Conservation (phyloP, 371 early-diverging fungal genomes). For the Apophysomyces trapeziformis region DNA sequence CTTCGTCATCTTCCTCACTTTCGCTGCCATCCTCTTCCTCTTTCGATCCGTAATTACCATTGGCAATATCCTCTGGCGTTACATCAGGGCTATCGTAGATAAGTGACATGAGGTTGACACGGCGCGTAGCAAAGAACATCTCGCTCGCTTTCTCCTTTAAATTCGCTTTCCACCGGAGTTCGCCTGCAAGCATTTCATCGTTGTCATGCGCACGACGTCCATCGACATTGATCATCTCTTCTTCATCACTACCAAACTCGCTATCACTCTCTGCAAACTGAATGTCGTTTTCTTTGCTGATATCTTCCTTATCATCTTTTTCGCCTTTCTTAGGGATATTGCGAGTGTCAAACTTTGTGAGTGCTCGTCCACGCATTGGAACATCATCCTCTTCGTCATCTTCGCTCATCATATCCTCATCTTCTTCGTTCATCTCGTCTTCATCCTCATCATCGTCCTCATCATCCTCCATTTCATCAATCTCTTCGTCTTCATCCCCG, state of each 20-base stretch:
- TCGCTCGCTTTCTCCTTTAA: slow-evolving; percentile 71
- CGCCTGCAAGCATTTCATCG: slow-evolving; percentile 51
- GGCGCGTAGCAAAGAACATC: slow-evolving; percentile 61
- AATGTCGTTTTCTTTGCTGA: slow-evolving; percentile 55
- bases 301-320: slow-evolving; percentile 43
- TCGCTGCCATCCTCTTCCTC: slow-evolving; percentile 39
- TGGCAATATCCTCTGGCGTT: slow-evolving; percentile 59
- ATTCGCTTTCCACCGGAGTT: slow-evolving; percentile 78
- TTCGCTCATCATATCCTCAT: slow-evolving; percentile 20
- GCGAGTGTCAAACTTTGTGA: slow-evolving; percentile 53
- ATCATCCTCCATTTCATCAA: slow-evolving; percentile 48
- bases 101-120: slow-evolving; percentile 84
- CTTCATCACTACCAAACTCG: slow-evolving; percentile 60
- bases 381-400: slow-evolving; percentile 41
- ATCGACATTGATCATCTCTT: slow-evolving; percentile 52
- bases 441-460: slow-evolving; percentile 50
- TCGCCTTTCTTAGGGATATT: slow-evolving; percentile 55
- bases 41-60: slow-evolving; percentile 44
- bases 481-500: slow-evolving; percentile 51
- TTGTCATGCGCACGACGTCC: slow-evolving; percentile 40
- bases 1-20: slow-evolving; percentile 49
- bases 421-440: slow-evolving; percentile 35
- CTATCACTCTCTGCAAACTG: slow-evolving; percentile 78
- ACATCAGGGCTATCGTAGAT: slow-evolving; percentile 73
- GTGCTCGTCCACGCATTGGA: slow-evolving; percentile 49